Conservation (phyloP, 306 rosid genomes). For the Medicago lupulina region DNA sequence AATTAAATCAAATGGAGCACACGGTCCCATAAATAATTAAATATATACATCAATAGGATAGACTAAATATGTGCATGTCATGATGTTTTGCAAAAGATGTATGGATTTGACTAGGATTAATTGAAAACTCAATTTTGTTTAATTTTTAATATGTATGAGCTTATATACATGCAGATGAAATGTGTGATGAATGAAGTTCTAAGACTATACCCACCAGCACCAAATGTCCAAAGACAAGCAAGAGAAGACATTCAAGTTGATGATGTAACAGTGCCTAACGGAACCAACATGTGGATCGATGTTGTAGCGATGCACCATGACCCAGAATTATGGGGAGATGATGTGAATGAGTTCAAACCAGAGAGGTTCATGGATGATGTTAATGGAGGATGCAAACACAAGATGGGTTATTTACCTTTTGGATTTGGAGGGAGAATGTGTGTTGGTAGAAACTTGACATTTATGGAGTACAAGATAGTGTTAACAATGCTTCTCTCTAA, state of each 20-base stretch:
- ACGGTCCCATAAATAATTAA: neutral
- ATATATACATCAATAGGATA: constrained; percentile 1
- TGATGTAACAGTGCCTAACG: constrained; percentile 60
- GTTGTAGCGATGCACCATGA: constrained; percentile 91
- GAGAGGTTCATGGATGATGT: constrained; percentile 59
- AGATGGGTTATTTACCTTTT: constrained; percentile 88
- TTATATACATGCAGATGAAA: constrained; percentile 71
- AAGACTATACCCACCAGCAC: constrained; percentile 86
- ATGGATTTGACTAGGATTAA: neutral
- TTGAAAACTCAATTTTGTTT: neutral
- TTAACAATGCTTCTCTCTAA: constrained; percentile 66
- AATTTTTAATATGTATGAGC: neutral
- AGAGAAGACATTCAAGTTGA: constrained; percentile 70
- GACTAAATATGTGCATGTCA: neutral
- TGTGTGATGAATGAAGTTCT: constrained; percentile 92
- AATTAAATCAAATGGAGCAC: neutral
- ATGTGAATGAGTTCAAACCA: constrained; percentile 73
- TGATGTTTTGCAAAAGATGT: neutral
- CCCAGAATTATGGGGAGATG: constrained; percentile 71
- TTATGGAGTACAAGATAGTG: constrained; percentile 88
- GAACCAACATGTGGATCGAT: constrained; percentile 94
- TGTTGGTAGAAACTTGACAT: constrained; percentile 79
- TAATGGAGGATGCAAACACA: constrained; percentile 82
- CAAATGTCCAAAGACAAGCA: constrained; percentile 91
- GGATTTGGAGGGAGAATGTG: constrained; percentile 99